These are phyloP conservation scores for Catunica adiposa DNA, from an alignment of 2,329 filamentous ascomycete genomes.

Conservation along the genomic window DNA sequence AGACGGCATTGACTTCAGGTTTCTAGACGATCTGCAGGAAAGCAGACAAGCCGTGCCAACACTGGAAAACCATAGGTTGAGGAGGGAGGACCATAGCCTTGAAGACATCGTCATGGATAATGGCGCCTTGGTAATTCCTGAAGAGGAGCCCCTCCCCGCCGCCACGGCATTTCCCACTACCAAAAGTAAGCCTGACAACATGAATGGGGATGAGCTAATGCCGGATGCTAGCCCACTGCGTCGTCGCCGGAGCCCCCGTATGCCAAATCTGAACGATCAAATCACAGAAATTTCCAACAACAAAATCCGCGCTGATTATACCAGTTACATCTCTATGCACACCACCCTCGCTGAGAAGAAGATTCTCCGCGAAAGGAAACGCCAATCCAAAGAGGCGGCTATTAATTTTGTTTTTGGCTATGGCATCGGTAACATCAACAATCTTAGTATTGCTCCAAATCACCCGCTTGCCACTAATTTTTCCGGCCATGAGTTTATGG, in stretches of 20 bases:
- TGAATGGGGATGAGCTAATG: conserved; percentile 13
- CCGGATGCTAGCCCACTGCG: conserved; percentile 11
- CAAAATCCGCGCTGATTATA: conserved; percentile 21
- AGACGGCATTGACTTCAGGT: conserved; percentile 1
- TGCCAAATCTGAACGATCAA: conserved; percentile 20
- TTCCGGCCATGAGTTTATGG: conserved; percentile 28
- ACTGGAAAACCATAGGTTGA: neutral
- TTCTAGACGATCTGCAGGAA: neutral
- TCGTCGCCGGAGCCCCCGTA: conserved; percentile 19
- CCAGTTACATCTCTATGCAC: conserved; percentile 40
- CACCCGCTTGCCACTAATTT: conserved; percentile 29
- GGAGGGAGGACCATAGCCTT: conserved; percentile 10
- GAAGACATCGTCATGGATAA: conserved; percentile 18
- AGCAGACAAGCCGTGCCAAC: neutral
- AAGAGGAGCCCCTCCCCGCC: conserved; percentile 25
- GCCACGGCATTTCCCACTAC: conserved; percentile 21
- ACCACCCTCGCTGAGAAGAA: conserved; percentile 18
- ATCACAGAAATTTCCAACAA: conserved; percentile 17
- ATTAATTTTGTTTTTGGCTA: conserved; percentile 20
- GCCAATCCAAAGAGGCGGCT: conserved; percentile 26
- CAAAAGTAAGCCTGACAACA: conserved; percentile 14
- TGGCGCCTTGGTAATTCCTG: conserved; percentile 23
- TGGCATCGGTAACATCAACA: conserved; percentile 23
- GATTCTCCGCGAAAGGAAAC: conserved; percentile 17
- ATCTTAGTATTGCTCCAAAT: neutral